Evolutionary conservation across 768 basidiomycete genomes (phyloP).

Genomic region (Leucosporidium scottii): DNA sequence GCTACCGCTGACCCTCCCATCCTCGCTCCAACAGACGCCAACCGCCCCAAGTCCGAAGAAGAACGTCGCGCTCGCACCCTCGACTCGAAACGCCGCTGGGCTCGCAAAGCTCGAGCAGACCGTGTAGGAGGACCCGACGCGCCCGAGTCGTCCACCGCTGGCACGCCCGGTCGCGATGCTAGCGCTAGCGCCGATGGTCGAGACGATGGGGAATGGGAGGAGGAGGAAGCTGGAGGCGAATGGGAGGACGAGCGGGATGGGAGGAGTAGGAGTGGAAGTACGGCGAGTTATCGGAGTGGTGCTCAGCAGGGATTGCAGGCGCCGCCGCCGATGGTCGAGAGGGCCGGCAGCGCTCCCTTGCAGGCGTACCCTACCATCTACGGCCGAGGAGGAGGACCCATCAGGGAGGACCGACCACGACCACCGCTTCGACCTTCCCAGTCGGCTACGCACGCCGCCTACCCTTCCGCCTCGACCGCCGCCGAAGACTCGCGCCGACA

Average conservation of each 20-base stretch:
- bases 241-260: not conserved
- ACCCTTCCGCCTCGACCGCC: not conserved
- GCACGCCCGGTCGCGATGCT: constrained; percentile 4
- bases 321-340: too few relatives aligned
- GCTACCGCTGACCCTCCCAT: not conserved
- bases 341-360: too few relatives aligned
- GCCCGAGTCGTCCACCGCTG: not conserved
- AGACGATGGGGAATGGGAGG: not conserved
- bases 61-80: constrained; percentile 42
- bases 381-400: not conserved
- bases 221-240: not conserved
- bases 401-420: too few relatives aligned
- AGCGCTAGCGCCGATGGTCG: not conserved
- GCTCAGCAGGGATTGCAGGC: too few relatives aligned
- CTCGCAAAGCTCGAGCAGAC: constrained; percentile 40
- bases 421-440: too few relatives aligned
- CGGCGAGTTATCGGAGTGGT: not conserved
- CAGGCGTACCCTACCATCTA: too few relatives aligned
- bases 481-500: not conserved
- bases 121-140: not conserved
- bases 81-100: constrained; percentile 44
- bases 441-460: too few relatives aligned
- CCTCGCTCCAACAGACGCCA: constrained; percentile 38
- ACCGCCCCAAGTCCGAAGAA: constrained; percentile 41
- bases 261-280: not conserved